Evolutionary conservation across 2,329 filamentous ascomycete species (phyloP).

Genomic region (Capronia americana): DNA sequence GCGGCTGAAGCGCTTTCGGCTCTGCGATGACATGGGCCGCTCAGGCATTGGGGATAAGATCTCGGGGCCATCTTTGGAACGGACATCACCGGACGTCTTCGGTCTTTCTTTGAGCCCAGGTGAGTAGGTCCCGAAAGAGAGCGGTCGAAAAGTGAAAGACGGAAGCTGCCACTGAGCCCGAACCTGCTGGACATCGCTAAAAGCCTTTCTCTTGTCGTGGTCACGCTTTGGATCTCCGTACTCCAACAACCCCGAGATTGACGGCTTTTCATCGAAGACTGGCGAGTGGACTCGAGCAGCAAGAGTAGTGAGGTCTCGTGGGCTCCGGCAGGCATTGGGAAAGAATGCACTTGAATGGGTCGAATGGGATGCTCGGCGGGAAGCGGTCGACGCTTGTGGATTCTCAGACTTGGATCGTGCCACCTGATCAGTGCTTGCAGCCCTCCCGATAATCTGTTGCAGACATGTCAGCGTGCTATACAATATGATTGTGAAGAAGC

Average conservation of each 20-base stretch:
- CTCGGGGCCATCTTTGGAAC: constrained; percentile 27
- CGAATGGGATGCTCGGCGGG: constrained; percentile 29
- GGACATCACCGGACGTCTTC: constrained; percentile 37
- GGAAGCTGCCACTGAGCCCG: constrained; percentile 33
- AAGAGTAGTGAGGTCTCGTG: constrained; percentile 38
- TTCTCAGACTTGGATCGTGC: constrained; percentile 12
- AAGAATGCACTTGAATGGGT: constrained; percentile 38
- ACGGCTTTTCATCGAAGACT: constrained; percentile 23
- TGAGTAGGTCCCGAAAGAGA: constrained; percentile 29
- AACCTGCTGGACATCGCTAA: constrained; percentile 4
- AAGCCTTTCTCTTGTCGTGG: neutral
- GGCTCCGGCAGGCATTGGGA: constrained; percentile 36
- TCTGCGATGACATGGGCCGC: constrained; percentile 42
- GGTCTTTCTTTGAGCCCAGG: constrained; percentile 25
- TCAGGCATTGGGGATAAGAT: constrained; percentile 44
- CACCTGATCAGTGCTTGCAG: constrained; percentile 11
- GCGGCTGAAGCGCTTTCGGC: constrained; percentile 42
- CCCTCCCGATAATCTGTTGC: constrained; percentile 5
- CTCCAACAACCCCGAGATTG: constrained; percentile 26
- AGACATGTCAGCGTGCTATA: constrained; percentile 18
- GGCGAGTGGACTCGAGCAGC: constrained; percentile 39
- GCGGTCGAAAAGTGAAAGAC: constrained; percentile 34
- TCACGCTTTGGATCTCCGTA: constrained; percentile 16
- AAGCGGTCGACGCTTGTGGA: constrained; percentile 30
- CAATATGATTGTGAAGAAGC: neutral